Evolutionary conservation across 2,329 filamentous ascomycete genomes (phyloP).

Genomic region (Cryoendolithus antarcticus): DNA sequence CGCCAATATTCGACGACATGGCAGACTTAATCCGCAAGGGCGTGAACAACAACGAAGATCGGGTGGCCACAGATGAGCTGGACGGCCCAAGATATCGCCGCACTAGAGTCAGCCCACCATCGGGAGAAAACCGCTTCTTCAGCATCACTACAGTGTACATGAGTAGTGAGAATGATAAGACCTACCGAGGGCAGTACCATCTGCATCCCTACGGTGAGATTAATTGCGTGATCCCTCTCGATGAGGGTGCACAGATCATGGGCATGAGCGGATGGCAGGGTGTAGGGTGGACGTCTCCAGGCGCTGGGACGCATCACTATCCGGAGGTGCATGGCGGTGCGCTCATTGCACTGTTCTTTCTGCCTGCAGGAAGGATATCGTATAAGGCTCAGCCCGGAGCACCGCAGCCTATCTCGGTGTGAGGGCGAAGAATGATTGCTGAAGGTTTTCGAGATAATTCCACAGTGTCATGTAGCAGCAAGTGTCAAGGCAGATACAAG

Average conservation of each 20-base stretch:
- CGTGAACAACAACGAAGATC: constrained; percentile 21
- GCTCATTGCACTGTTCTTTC: constrained; percentile 43
- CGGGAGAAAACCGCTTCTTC: constrained; percentile 36
- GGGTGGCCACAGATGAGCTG: constrained; percentile 24
- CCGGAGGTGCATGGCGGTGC: constrained; percentile 40
- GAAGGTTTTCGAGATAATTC: no score
- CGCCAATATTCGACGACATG: constrained; percentile 24
- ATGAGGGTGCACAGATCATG: constrained; percentile 37
- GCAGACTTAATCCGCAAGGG: constrained; percentile 23
- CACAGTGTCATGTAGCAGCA: no score
- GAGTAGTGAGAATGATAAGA: constrained; percentile 32
- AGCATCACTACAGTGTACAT: constrained; percentile 48
- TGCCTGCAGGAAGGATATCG: constrained; percentile 43
- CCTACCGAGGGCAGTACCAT: constrained; percentile 39
- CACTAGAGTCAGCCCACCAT: constrained; percentile 35
- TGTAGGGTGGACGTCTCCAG: constrained; percentile 43
- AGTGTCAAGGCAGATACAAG: no score
- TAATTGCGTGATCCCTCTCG: constrained; percentile 28
- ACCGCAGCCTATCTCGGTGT: constrained; percentile 24
- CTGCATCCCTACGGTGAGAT: constrained; percentile 20
- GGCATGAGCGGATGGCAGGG: constrained; percentile 43
- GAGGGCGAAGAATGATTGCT: no score
- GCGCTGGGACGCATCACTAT: constrained; percentile 45
- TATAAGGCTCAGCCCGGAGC: constrained; percentile 35
- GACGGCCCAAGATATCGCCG: constrained; percentile 34